Evolutionary conservation across 176 grass and related monocot genomes (phyloP).

Genomic region (Bromus sterilis): DNA sequence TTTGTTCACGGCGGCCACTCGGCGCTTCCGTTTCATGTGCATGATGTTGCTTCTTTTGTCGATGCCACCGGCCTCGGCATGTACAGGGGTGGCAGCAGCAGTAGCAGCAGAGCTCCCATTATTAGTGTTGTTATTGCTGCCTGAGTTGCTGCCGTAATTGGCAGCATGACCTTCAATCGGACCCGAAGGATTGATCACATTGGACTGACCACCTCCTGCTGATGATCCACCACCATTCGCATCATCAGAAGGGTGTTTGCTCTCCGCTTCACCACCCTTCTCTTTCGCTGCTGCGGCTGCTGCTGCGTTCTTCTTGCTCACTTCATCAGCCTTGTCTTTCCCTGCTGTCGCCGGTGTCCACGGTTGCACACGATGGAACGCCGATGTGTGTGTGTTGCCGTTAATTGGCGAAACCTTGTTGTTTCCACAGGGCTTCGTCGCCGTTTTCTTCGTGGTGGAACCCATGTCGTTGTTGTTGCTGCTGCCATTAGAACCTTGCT

Average conservation of each 20-base stretch:
- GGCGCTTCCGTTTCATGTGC: slow-evolving; percentile 42
- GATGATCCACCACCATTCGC: slow-evolving; percentile 31
- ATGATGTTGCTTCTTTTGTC: slow-evolving; percentile 42
- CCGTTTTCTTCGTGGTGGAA: slow-evolving; percentile 69
- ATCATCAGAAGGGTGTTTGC: slow-evolving; percentile 36
- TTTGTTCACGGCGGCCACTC: slow-evolving; percentile 47
- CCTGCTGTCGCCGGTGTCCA: slow-evolving; percentile 10
- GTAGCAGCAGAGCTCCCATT: slow-evolving; percentile 41
- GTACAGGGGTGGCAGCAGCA: background rate
- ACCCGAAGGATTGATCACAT: slow-evolving; percentile 22
- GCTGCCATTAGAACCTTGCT: slow-evolving; percentile 77
- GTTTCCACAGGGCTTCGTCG: slow-evolving; percentile 28
- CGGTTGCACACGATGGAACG: slow-evolving; percentile 65
- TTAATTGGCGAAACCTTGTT: slow-evolving; percentile 54
- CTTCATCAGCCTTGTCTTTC: slow-evolving; percentile 31
- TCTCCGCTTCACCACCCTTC: slow-evolving; percentile 35
- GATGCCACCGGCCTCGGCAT: slow-evolving; percentile 29
- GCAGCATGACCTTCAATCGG: slow-evolving; percentile 61
- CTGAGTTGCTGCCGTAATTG: slow-evolving; percentile 68
- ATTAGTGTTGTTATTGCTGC: slow-evolving; percentile 66
- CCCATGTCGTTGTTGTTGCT: slow-evolving; percentile 81
- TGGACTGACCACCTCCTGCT: slow-evolving; percentile 20
- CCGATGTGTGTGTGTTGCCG: slow-evolving; percentile 42
- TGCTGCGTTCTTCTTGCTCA: slow-evolving; percentile 9
- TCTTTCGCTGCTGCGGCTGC: background rate